Conservation (phyloP, 2,329 filamentous ascomycete genomes). For the Emmonsiellopsis sp. region DNA sequence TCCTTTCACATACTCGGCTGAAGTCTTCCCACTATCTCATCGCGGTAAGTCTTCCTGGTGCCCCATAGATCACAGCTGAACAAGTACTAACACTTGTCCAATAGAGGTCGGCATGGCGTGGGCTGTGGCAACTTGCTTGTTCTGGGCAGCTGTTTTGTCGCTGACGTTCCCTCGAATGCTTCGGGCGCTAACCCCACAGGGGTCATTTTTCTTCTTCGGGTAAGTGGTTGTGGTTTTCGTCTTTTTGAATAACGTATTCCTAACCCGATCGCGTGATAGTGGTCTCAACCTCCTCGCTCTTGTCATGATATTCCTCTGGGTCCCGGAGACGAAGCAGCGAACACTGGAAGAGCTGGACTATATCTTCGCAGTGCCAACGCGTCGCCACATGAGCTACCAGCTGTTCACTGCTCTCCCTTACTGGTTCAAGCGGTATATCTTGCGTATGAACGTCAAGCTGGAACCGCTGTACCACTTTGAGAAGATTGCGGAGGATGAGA, state of each 20-base stretch:
- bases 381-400: conserved; percentile 51
- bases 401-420: conserved; percentile 49
- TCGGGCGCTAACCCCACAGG: conserved; percentile 39
- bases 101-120: conserved; percentile 41
- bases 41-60: conserved; percentile 27
- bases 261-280: conserved; percentile 14
- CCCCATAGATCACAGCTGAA: conserved; percentile 15
- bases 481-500: conserved; percentile 6
- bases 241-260: not conserved
- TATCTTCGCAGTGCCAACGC: conserved; percentile 50
- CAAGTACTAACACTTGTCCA: conserved; percentile 13
- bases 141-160: conserved; percentile 43
- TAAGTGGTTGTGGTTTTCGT: conserved; percentile 19
- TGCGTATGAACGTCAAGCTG: conserved; percentile 40
- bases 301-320: conserved; percentile 54
- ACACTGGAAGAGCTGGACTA: conserved; percentile 52
- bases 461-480: conserved; percentile 47
- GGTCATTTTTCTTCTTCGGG: conserved; percentile 54
- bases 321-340: conserved; percentile 49
- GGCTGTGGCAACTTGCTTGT: conserved; percentile 38
- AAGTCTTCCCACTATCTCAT: conserved; percentile 48
- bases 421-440: conserved; percentile 51
- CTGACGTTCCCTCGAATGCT: conserved; percentile 43
- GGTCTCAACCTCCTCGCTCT: conserved; percentile 53
- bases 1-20: conserved; percentile 46